These are phyloP conservation scores for Yarrowia keelungensis DNA, from an alignment of 805 yeast genomes.

Conservation along the genomic window DNA sequence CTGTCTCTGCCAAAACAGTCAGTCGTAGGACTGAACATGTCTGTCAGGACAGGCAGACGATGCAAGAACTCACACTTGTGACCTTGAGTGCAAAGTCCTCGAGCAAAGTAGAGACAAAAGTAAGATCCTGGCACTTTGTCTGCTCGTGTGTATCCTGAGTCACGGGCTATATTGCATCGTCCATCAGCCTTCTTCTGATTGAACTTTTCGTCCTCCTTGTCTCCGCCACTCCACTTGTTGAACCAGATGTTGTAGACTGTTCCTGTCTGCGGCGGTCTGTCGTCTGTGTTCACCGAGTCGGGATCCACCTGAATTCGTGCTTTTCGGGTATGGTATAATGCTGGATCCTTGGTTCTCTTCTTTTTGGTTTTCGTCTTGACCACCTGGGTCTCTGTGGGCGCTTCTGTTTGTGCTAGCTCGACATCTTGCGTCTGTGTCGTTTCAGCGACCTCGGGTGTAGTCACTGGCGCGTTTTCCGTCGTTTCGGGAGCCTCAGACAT, in stretches of 20 bases:
- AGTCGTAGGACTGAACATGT: conserved; percentile 64
- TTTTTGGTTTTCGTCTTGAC: conserved; percentile 18
- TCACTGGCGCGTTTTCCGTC: neutral
- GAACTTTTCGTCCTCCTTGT: conserved; percentile 51
- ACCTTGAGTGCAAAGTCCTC: conserved; percentile 87
- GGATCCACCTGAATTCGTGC: conserved; percentile 82
- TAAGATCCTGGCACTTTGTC: conserved; percentile 57
- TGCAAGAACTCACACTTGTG: conserved; percentile 78
- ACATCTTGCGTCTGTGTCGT: neutral
- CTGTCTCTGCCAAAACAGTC: conserved; percentile 96
- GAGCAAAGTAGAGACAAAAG: conserved; percentile 84
- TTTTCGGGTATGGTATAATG: conserved; percentile 49
- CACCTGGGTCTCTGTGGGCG: conserved; percentile 1
- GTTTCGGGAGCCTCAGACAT: conserved; percentile 23
- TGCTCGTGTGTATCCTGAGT: conserved; percentile 79
- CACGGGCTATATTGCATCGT: conserved; percentile 64
- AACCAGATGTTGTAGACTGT: conserved; percentile 87
- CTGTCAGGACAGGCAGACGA: conserved; percentile 69
- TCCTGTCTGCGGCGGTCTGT: conserved; percentile 80
- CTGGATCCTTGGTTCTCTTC: conserved; percentile 31
- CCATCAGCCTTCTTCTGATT: conserved; percentile 60
- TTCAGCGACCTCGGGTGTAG: neutral
- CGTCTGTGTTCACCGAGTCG: conserved; percentile 60
- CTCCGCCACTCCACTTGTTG: conserved; percentile 86
- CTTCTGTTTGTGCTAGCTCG: neutral